Evolutionary conservation across 805 yeast species (phyloP), one percentile per base, ranked within the genome.

Genomic region (Lipomyces starkeyi): DNA sequence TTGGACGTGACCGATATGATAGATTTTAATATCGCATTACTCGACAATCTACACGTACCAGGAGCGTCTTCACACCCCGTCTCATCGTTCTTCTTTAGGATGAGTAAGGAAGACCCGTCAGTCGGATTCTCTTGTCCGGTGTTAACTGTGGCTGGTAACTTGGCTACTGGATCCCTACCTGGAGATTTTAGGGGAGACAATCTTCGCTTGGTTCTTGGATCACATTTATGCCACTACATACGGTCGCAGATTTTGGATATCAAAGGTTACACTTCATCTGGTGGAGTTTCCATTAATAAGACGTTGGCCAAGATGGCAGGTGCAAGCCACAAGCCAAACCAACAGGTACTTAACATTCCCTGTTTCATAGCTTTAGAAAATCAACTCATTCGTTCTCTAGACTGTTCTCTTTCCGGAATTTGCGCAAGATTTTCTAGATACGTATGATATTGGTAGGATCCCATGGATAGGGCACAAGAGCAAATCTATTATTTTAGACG

Each of bases 1-100:
- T 14, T 65, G 27, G 68, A 65, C 29, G 68, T 65, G 17, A 65
- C 65, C 14, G 56, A 14, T 4, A 60, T 64, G 65, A 40, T 65
- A 4, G 60, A 56, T 14, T 63, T 34, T 32, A 63, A 63, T 35
- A n/a, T 63, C 9, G 37, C 34, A n/a, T 29, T 58, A n/a, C 57
- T 62, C 29, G 52, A 37, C 20, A 58, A 61, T 34, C 22, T 20
- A 13, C 29, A 47, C 20, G 43, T 22, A n/a, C n/a, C 40, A 11
- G 11, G 22, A 43, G 49, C 1, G 3, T 43, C 49, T 1, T 17
- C n/a, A 20, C 14, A 34, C 2, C 22, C 20, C 0, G 57, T 52
- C 22, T 17, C 47, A 37, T 8, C 65, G 20, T 34, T 56, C 32
- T 53, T 27, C n/a, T 53, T 61, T 60, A n/a, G 65, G 20, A 17